A percentile compares a stretch with the other conserved stretches of the same genome.
Conservation (phyloP, 2,329 filamentous ascomycete species). For the Dendryphion nanum region DNA sequence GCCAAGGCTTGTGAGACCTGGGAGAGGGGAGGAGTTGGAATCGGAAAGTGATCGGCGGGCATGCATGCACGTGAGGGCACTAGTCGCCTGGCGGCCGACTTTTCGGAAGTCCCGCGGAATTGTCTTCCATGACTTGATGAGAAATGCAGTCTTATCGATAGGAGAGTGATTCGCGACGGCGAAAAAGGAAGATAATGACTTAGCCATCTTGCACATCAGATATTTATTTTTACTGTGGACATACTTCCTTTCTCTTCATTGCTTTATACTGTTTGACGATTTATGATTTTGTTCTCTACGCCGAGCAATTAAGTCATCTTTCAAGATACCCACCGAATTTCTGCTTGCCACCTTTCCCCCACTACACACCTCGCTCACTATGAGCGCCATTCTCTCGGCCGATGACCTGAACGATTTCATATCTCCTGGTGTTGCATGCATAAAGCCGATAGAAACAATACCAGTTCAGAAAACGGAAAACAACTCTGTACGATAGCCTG, state of each 20-base stretch:
- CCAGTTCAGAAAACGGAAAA: slow-evolving; percentile 57
- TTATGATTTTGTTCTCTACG: not conserved
- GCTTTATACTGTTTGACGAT: not conserved
- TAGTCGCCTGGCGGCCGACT: not conserved
- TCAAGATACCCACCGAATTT: not conserved
- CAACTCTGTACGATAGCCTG: slow-evolving; percentile 39
- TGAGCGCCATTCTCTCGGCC: slow-evolving; percentile 96
- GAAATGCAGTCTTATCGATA: slow-evolving; percentile 13
- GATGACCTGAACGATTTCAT: slow-evolving; percentile 99
- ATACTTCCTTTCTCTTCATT: not conserved
- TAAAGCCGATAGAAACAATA: slow-evolving; percentile 93
- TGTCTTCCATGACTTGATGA: slow-evolving; percentile 8
- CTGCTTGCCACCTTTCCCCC: not conserved
- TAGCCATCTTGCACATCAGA: not conserved
- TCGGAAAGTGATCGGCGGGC: no score
- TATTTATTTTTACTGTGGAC: not conserved
- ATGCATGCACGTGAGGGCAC: no score
- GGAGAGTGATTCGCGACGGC: slow-evolving; percentile 3
- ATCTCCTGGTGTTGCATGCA: slow-evolving; percentile 93
- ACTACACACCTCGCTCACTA: no score
- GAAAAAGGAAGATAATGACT: not conserved
- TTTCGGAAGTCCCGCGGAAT: slow-evolving; percentile 8
- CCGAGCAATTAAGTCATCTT: not conserved
- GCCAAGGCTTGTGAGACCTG: no score
- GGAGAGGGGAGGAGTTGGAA: no score